These are phyloP conservation scores for Bacidia rubella DNA, from an alignment of 495 filamentous ascomycete species.

Conservation along the genomic window DNA sequence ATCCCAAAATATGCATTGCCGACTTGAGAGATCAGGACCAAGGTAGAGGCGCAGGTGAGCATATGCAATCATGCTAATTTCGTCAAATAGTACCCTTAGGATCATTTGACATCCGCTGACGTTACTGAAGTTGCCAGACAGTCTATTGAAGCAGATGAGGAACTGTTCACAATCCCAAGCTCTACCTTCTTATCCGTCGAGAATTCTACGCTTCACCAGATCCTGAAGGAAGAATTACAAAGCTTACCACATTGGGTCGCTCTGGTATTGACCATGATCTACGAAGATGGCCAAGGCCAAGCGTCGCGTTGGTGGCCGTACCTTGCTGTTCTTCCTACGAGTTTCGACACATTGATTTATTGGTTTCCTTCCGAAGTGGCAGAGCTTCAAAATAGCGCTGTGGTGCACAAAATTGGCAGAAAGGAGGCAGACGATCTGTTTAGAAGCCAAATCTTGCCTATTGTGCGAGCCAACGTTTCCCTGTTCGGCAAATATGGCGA, in stretches of 20 bases:
- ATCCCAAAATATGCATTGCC: conserved; percentile 38
- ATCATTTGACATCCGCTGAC: conserved; percentile 6
- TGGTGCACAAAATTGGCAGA: conserved; percentile 67
- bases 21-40: conserved; percentile 38
- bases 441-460: conserved; percentile 43
- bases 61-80: conserved; percentile 15
- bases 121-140: conserved; percentile 35
- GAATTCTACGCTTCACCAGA: conserved; percentile 34
- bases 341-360: conserved; percentile 84
- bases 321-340: conserved; percentile 60
- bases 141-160: conserved; percentile 47
- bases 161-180: conserved; percentile 51
- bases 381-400: conserved; percentile 63
- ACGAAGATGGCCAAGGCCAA: conserved; percentile 51
- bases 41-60: conserved; percentile 46
- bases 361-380: conserved; percentile 61
- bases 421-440: conserved; percentile 58
- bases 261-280: conserved; percentile 68
- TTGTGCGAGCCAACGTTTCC: conserved; percentile 33
- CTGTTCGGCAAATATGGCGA: conserved; percentile 37
- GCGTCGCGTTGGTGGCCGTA: conserved; percentile 66
- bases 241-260: conserved; percentile 40
- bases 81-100: no score
- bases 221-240: conserved; percentile 32
- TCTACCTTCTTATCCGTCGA: conserved; percentile 38